Conservation (phyloP, 768 basidiomycete genomes). For the Phanerochaete carnosa region DNA sequence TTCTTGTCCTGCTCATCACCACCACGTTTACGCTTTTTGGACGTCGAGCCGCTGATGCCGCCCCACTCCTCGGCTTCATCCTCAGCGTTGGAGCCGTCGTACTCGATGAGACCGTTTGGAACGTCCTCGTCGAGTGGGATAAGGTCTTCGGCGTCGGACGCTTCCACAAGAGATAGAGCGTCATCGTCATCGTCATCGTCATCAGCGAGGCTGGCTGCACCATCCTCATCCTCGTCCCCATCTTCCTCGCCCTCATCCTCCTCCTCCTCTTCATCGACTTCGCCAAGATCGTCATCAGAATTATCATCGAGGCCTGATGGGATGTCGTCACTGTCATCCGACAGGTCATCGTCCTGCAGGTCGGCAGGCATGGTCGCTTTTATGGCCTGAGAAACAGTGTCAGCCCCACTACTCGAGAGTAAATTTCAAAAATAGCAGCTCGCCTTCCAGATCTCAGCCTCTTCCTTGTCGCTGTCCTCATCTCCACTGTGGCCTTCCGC, state of each 20-base stretch:
- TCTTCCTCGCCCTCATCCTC: no score
- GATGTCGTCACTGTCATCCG: constrained; percentile 27
- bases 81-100: constrained; percentile 48
- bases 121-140: constrained; percentile 54
- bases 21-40: constrained; percentile 44
- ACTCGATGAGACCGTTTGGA: constrained; percentile 57
- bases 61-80: constrained; percentile 53
- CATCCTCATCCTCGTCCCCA: constrained; percentile 29
- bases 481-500: constrained; percentile 21
- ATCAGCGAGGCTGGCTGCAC: constrained; percentile 39
- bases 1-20: constrained; percentile 39
- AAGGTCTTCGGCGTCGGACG: constrained; percentile 70
- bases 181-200: constrained; percentile 41
- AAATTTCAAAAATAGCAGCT: constrained; percentile 1
- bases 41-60: constrained; percentile 35
- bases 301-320: constrained; percentile 23
- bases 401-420: not conserved
- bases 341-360: constrained; percentile 29
- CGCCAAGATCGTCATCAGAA: constrained; percentile 23
- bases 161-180: constrained; percentile 55
- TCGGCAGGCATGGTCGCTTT: constrained; percentile 75
- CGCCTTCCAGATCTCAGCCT: constrained; percentile 86
- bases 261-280: constrained; percentile 28
- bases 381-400: constrained; percentile 62
- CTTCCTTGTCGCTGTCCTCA: constrained; percentile 34